Conservation (phyloP, 345 rosid genomes). For the Carallia pectinifolia region DNA sequence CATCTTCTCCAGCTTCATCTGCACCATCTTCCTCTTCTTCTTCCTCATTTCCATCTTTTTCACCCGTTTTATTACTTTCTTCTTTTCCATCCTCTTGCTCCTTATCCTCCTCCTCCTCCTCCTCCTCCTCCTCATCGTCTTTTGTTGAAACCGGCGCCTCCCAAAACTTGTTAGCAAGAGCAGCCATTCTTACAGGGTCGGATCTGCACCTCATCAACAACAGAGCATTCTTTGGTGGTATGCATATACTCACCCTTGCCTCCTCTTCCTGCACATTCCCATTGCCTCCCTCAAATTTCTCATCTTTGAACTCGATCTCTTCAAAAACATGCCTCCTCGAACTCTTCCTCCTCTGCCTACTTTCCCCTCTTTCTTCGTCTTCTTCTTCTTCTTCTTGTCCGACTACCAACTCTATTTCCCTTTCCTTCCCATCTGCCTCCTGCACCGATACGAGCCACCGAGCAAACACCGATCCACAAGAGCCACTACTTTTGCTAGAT, state of each 20-base stretch:
- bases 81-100: constrained; percentile 2
- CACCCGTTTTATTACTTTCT: constrained; percentile 4
- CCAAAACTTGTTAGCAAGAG: constrained; percentile 73
- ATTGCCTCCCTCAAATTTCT: constrained; percentile 25
- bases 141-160: constrained; percentile 48
- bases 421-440: constrained; percentile 60
- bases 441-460: constrained; percentile 85
- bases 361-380: constrained; percentile 19
- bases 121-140: constrained; percentile 20
- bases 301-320: constrained; percentile 53
- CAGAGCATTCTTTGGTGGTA: constrained; percentile 93
- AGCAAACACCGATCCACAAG: constrained; percentile 75
- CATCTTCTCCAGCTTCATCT: constrained; percentile 2
- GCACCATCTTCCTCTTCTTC: too few relatives aligned
- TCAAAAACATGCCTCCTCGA: constrained; percentile 77
- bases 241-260: constrained; percentile 53
- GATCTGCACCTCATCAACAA: constrained; percentile 94
- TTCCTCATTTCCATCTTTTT: background rate
- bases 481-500: constrained; percentile 22
- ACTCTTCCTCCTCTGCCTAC: constrained; percentile 37
- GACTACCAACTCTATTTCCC: constrained; percentile 76
- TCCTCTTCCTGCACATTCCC: constrained; percentile 36
- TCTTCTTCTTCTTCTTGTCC: constrained; percentile 49
- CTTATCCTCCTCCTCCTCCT: constrained; percentile 7
- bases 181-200: constrained; percentile 96